Evolutionary conservation across 1,284 basidiomycete genomes (phyloP), one percentile per base, ranked within the genome.

Genomic region (Rhodotorula sp.): DNA sequence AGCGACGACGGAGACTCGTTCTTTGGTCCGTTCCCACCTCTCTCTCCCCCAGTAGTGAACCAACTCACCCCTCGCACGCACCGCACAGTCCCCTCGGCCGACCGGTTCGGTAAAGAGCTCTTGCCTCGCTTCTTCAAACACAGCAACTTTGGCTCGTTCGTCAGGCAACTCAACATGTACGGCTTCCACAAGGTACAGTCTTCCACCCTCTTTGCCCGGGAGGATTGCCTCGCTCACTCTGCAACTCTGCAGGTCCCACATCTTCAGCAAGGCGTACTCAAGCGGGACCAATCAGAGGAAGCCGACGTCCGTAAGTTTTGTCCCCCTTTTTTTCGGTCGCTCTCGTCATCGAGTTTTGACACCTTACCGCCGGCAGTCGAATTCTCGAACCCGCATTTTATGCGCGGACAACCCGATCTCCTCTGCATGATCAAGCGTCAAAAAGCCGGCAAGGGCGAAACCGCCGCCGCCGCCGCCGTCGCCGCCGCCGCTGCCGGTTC

Each of bases 121-220:
- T 86, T 98, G 12, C 92, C 92, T 5, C 87, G 89, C 62, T 97
- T 91, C 90, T 98, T 97, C 87, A 97, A 97, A 81, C 95, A 97
- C 84, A 88, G 90, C 76, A 96, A 95, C 82, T 97, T 97, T 81
- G 89, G 88, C 61, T 93, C 91, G 58, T 97, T 98, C 80, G 94
- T 97, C 51, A 88, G 95, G 52, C 95, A 98, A 82, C 87, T 97
- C 79, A 97, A 98, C 85, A 97, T 97, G 93, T 95, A 96, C 81
- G 93, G 92, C 59, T 96, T 96, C 81, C 92, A 76, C 73, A 77
- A 78, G 71, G 76, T 73, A 34, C 39, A 26, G 73, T 46, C 10
- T 5, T 5, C 12, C 58, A 14, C 6, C 8, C 2, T n/a, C 51
- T 20, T 29, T 3, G 7, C 8, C 14, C 20, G 1, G 21, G 16